Percentiles rank a stretch among this genome's conserved stretches.
Conservation (phyloP, 805 yeast genomes). For the Candida takata region DNA sequence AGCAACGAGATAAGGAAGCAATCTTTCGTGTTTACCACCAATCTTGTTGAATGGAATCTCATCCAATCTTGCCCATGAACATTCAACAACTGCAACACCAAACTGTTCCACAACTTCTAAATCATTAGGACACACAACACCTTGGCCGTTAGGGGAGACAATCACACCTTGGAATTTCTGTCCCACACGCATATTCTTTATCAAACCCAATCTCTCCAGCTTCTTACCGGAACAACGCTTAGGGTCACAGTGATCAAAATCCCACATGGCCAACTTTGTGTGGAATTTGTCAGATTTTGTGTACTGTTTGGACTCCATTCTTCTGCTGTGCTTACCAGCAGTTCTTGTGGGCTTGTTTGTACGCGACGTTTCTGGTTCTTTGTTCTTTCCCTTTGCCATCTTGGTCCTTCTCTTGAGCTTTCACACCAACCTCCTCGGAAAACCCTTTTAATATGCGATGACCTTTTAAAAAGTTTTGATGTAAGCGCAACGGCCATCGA, state of each 20-base stretch:
- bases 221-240: slow-evolving; percentile 95
- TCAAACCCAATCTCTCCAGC: slow-evolving; percentile 79
- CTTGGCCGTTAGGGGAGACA: slow-evolving; percentile 88
- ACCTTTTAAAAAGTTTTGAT: too few relatives aligned
- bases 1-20: slow-evolving; percentile 87
- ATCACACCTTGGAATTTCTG: slow-evolving; percentile 88
- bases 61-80: slow-evolving; percentile 97
- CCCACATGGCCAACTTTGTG: slow-evolving; percentile 96
- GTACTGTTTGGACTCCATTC: slow-evolving; percentile 29
- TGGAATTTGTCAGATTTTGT: slow-evolving; percentile 45
- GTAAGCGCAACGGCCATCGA: too few relatives aligned
- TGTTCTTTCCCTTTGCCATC: slow-evolving; percentile 40
- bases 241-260: slow-evolving; percentile 97
- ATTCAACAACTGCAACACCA: slow-evolving; percentile 98
- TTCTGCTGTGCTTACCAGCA: slow-evolving; percentile 46
- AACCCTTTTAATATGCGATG: too few relatives aligned
- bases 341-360: slow-evolving; percentile 43
- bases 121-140: slow-evolving; percentile 88
- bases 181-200: slow-evolving; percentile 76
- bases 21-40: slow-evolving; percentile 83
- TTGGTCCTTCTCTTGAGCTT: too few relatives aligned
- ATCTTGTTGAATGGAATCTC: slow-evolving; percentile 92
- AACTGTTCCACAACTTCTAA: slow-evolving; percentile 60
- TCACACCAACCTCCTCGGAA: too few relatives aligned
- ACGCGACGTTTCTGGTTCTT: slow-evolving; percentile 34